Conservation (phyloP, 2,329 filamentous ascomycete species). For the Phialophora macrospora region DNA sequence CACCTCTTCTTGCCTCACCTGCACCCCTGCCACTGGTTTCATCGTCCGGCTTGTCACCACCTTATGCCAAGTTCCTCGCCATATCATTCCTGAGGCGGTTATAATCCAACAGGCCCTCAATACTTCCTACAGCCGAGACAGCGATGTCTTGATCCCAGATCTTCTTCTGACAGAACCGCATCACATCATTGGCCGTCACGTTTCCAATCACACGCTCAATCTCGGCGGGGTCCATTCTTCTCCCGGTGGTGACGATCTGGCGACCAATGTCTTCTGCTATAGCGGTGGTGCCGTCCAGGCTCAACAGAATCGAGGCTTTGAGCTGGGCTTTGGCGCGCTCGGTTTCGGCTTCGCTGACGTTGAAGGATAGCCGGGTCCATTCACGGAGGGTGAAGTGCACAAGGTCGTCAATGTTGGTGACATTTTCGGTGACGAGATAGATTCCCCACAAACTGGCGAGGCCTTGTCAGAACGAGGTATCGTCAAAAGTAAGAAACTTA, state of each 20-base stretch:
- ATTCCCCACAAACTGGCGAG: constrained; percentile 90
- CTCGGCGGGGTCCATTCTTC: constrained; percentile 87
- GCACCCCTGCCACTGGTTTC: too few relatives aligned
- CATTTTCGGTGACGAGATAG: constrained; percentile 92
- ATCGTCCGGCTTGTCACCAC: neutral
- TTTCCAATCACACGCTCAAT: constrained; percentile 88
- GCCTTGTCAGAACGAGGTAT: neutral
- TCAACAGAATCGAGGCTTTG: constrained; percentile 96
- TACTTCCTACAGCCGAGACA: constrained; percentile 87
- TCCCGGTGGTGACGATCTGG: constrained; percentile 96
- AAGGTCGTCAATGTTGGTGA: constrained; percentile 87
- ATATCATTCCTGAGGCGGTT: constrained; percentile 72
- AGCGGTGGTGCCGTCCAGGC: constrained; percentile 94
- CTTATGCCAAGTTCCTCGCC: constrained; percentile 69
- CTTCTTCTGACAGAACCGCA: constrained; percentile 93
- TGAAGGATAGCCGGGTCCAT: constrained; percentile 92
- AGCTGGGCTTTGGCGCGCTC: constrained; percentile 99
- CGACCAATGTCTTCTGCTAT: constrained; percentile 98
- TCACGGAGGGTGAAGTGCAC: constrained; percentile 98
- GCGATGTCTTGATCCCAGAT: constrained; percentile 98
- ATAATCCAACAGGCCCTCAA: constrained; percentile 74
- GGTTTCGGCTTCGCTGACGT: constrained; percentile 85
- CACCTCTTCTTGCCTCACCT: neutral
- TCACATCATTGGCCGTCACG: constrained; percentile 95
- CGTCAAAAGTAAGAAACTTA: constrained; percentile 55